Base-by-base conservation (phyloP, 768 basidiomycete genomes). In the Leccinellum rugosiceps region DNA sequence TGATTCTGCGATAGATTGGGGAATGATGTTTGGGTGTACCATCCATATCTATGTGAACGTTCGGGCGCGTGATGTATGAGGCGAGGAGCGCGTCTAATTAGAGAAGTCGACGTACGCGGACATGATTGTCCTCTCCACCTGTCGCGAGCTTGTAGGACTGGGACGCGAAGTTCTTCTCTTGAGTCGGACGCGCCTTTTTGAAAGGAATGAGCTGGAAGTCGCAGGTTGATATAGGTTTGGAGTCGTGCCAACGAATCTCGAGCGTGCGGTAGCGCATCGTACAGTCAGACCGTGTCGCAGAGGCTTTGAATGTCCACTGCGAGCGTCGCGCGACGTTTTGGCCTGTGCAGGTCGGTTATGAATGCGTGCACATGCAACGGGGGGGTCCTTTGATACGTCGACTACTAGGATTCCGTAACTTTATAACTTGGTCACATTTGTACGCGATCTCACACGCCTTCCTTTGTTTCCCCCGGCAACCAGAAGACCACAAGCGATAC, bases 221-320 rank as follows among this genome's bases (percentile, higher is more conserved):
- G 73, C 92, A 93, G 15, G 94, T 92, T 45, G 93, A 95, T 74
- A 99, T 95, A 46, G 94, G 94, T 68, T 92, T 92, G 72, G 82
- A 86, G 78, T 94, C 94, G 79, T 97, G 94, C 94, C 94, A 97
- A 62, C 94, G 83, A 68, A 97, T 97, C 77, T 95, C 94, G 46
- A 95, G 83, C 4, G 92, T 93, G 58, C 90, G 83, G 71, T 90
- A 91, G 59, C 91, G 87, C 92, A 94, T 94, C 59, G 59, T 62
- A 55, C 14, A 4, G 26, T 34, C 26, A 3, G 44, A 50, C 25
- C 38, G 58, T 54, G 58, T 59, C 47, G 52, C 28, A 23, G 14
- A 34, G 10, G n/a, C n/a, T 9, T 41, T 41, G 38, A 31, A 21
- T 50, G 45, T 44, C 45, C 56, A 56, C n/a, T n/a, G n/a, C n/a